Percentiles rank a stretch among this genome's conserved stretches.
These are phyloP conservation scores for Penicillium palitans DNA, from an alignment of 2,329 filamentous ascomycete species.

Conservation along the genomic window DNA sequence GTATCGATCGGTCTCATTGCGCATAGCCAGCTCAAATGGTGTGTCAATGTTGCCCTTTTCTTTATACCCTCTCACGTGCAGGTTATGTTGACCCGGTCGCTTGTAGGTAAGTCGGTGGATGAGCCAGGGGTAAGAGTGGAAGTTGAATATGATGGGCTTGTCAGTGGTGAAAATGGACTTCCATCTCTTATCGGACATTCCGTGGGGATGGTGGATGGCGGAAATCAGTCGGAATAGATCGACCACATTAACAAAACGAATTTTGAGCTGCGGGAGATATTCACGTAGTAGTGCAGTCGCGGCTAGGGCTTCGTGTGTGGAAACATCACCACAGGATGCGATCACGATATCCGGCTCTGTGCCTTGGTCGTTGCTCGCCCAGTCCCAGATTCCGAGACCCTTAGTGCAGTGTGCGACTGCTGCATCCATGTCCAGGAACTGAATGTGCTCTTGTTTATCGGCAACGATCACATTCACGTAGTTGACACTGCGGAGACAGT, in stretches of 20 bases:
- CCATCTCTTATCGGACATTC: conserved; percentile 67
- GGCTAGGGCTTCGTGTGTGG: conserved; percentile 72
- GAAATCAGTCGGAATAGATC: conserved; percentile 79
- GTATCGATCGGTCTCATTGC: conserved; percentile 75
- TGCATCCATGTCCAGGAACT: conserved; percentile 71
- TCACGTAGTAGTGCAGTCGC: conserved; percentile 72
- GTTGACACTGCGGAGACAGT: conserved; percentile 71
- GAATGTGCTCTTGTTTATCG: conserved; percentile 76
- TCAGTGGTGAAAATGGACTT: conserved; percentile 68
- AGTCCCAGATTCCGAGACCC: conserved; percentile 75
- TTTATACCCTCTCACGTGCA: conserved; percentile 75
- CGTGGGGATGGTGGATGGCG: conserved; percentile 69
- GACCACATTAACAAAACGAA: conserved; percentile 77
- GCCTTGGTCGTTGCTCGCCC: conserved; percentile 70
- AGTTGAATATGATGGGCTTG: conserved; percentile 77
- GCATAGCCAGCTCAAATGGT: conserved; percentile 73
- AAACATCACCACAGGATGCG: conserved; percentile 72
- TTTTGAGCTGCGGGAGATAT: conserved; percentile 69
- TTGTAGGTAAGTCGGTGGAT: conserved; percentile 76
- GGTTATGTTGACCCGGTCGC: conserved; percentile 65
- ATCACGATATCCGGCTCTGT: conserved; percentile 72
- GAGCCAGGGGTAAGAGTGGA: conserved; percentile 80
- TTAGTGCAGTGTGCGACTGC: conserved; percentile 76
- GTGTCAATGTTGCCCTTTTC: conserved; percentile 86
- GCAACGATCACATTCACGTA: conserved; percentile 81